Conservation (phyloP, 768 basidiomycete genomes). For the Leccinum rimulosum region DNA sequence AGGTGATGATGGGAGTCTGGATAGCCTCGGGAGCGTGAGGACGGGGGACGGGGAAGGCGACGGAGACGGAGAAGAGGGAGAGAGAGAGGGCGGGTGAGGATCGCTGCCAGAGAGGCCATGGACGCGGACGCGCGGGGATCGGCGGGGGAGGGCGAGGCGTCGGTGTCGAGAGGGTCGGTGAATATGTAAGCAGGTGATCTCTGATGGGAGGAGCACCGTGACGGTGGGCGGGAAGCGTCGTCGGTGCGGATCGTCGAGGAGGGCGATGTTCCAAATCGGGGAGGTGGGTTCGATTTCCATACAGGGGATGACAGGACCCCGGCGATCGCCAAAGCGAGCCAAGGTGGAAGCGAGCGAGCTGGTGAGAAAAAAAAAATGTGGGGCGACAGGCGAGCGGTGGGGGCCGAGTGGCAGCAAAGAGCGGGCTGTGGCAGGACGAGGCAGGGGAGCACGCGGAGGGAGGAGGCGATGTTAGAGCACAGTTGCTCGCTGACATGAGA, state of each 20-base stretch:
- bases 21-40: conserved; percentile 15
- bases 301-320: conserved; percentile 27
- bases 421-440: conserved; percentile 23
- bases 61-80: conserved; percentile 17
- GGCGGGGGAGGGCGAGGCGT: conserved; percentile 16
- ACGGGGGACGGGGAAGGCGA: conserved; percentile 6
- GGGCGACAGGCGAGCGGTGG: neutral
- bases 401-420: conserved; percentile 23
- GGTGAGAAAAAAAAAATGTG: conserved; percentile 15
- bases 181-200: conserved; percentile 22
- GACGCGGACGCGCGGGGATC: conserved; percentile 15
- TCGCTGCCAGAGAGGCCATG: neutral
- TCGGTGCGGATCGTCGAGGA: conserved; percentile 34
- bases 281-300: conserved; percentile 20
- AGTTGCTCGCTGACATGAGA: conserved; percentile 29
- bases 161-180: conserved; percentile 21
- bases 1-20: conserved; percentile 5
- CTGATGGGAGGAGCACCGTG: conserved; percentile 9
- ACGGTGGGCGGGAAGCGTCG: conserved; percentile 12
- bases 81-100: conserved; percentile 4
- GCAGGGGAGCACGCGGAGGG: conserved; percentile 15
- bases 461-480: conserved; percentile 17
- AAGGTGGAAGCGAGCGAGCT: conserved; percentile 26
- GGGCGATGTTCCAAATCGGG: conserved; percentile 14
- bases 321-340: conserved; percentile 28